A percentile compares a stretch with the other conserved stretches of the same genome.
Conservation (phyloP, 768 basidiomycete species). For the Sistotremastrum niveocremeum region DNA sequence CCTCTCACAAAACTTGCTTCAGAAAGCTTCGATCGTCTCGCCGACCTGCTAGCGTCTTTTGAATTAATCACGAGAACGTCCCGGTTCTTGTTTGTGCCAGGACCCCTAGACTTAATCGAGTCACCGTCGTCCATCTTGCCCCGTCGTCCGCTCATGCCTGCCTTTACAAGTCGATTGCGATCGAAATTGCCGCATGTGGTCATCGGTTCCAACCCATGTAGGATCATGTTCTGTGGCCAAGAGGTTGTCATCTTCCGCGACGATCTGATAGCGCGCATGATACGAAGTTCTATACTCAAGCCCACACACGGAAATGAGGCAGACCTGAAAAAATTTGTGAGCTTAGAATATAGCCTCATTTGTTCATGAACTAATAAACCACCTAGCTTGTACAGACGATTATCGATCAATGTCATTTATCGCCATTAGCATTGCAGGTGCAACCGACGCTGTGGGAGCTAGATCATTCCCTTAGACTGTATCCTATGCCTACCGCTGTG, state of each 20-base stretch:
- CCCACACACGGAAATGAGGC: slow-evolving; percentile 53
- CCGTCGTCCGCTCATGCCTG: slow-evolving; percentile 64
- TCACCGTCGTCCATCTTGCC: slow-evolving; percentile 72
- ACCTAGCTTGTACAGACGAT: slow-evolving; percentile 87
- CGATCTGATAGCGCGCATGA: slow-evolving; percentile 86
- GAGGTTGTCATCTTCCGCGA: slow-evolving; percentile 92
- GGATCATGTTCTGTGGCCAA: slow-evolving; percentile 89
- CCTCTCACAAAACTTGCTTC: slow-evolving; percentile 4
- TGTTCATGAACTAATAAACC: background rate
- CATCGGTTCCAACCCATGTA: slow-evolving; percentile 84
- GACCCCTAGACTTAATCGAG: slow-evolving; percentile 68
- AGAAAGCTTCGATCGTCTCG: slow-evolving; percentile 83
- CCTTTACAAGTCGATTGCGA: slow-evolving; percentile 56
- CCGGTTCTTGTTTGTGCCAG: slow-evolving; percentile 90
- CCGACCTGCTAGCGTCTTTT: slow-evolving; percentile 73
- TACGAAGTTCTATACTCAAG: slow-evolving; percentile 85
- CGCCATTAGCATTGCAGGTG: slow-evolving; percentile 69
- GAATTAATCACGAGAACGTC: slow-evolving; percentile 63
- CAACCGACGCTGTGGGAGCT: slow-evolving; percentile 83
- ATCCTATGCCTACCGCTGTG: slow-evolving; percentile 88
- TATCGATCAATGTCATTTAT: slow-evolving; percentile 90
- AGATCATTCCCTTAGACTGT: slow-evolving; percentile 84
- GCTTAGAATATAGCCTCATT: slow-evolving; percentile 15
- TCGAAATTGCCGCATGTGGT: slow-evolving; percentile 65
- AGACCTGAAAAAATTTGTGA: slow-evolving; percentile 79